phyloP scores from a whole-genome alignment of 1,284 basidiomycete species.

The Gymnopus androsaceus region DNA sequence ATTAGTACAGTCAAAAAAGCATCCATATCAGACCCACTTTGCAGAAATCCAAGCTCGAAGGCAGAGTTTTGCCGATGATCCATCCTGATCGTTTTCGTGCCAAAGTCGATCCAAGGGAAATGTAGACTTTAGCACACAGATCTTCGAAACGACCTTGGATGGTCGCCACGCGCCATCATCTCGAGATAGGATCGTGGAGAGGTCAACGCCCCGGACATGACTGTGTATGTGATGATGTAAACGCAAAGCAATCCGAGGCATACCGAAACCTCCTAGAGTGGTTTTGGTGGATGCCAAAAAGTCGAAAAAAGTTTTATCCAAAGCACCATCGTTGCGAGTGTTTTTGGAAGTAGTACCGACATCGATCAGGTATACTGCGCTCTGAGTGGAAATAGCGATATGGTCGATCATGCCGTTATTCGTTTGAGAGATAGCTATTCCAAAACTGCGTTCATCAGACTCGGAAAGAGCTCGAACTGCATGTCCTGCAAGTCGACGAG shows the following conservation, averaged over 20 bases:
- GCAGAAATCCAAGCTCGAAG: conserved; percentile 41
- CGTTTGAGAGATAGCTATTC: conserved; percentile 9
- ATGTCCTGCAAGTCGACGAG: too few relatives aligned
- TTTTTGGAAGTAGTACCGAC: neutral
- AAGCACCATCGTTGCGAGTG: neutral
- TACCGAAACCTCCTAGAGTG: conserved; percentile 33
- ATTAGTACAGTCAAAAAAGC: neutral
- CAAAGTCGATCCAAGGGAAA: conserved; percentile 31
- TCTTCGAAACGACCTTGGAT: conserved; percentile 27
- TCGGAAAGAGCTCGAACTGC: too few relatives aligned
- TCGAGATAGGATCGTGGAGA: conserved; percentile 29
- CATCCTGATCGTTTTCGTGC: conserved; percentile 24
- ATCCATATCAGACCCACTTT: conserved; percentile 25
- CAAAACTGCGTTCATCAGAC: too few relatives aligned
- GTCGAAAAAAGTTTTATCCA: neutral
- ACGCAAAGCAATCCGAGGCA: conserved; percentile 32
- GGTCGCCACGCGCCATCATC: conserved; percentile 27
- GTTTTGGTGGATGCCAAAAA: neutral
- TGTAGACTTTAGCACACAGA: conserved; percentile 16
- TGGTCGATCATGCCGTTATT: neutral
- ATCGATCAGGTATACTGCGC: conserved; percentile 1
- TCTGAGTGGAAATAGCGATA: conserved; percentile 1
- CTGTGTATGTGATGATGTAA: conserved; percentile 26
- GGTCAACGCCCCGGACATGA: conserved; percentile 33
- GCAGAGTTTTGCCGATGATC: conserved; percentile 23